Evolutionary conservation across 2,329 filamentous ascomycete species (phyloP).

Genomic region (Ceratocystis lukuohia): DNA sequence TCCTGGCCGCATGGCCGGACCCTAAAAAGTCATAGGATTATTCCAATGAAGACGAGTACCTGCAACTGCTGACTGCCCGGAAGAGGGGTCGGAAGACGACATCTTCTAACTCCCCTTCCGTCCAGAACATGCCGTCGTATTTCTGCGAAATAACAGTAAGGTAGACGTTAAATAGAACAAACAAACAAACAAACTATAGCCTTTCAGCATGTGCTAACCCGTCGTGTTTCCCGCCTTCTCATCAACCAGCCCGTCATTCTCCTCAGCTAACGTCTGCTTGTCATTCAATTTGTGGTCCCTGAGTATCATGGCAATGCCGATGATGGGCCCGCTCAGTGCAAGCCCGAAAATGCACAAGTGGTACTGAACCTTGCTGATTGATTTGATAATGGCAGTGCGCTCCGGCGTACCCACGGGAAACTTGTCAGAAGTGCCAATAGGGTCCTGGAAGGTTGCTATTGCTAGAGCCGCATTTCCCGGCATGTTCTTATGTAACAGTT

Average conservation of each 20-base stretch:
- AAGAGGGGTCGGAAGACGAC: too few species aligned
- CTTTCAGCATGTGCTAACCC: not conserved
- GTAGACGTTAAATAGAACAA: too few species aligned
- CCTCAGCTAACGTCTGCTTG: slow-evolving; percentile 31
- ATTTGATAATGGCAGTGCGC: slow-evolving; percentile 31
- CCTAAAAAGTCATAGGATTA: too few species aligned
- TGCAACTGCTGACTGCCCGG: too few species aligned
- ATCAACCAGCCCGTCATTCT: not conserved
- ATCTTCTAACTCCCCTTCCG: too few species aligned
- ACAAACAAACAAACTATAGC: too few species aligned
- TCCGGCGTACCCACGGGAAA: slow-evolving; percentile 33
- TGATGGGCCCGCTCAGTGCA: slow-evolving; percentile 35
- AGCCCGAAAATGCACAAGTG: slow-evolving; percentile 36
- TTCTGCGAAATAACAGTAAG: too few species aligned
- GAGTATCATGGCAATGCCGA: slow-evolving; percentile 30
- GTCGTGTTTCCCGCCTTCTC: not conserved
- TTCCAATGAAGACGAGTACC: too few species aligned
- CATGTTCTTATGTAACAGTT: slow-evolving; percentile 30
- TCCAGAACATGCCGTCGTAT: too few species aligned
- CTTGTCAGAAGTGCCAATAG: slow-evolving; percentile 26
- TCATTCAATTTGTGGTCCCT: slow-evolving; percentile 35
- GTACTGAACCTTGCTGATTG: slow-evolving; percentile 27
- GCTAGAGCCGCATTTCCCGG: slow-evolving; percentile 28
- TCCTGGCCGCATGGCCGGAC: too few species aligned
- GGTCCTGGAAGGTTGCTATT: slow-evolving; percentile 26